These are phyloP conservation scores for Nigrograna mackinnonii DNA, from an alignment of 2,329 filamentous ascomycete species.

Conservation along the genomic window DNA sequence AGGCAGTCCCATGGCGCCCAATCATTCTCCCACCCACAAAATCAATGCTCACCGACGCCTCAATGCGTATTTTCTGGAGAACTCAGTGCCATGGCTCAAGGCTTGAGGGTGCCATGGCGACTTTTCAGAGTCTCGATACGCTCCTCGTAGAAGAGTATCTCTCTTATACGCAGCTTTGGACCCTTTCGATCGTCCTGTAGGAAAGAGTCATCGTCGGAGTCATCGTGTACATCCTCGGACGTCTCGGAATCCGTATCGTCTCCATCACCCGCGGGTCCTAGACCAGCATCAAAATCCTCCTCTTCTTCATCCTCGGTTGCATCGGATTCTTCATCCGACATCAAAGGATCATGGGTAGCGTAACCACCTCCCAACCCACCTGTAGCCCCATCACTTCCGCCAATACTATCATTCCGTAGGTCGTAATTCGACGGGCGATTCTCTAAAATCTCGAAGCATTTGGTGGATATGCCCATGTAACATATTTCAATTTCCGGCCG, in stretches of 20 bases:
- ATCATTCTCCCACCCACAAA: no score
- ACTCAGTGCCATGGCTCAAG: no score
- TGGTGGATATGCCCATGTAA: constrained; percentile 75
- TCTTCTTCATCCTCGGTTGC: constrained; percentile 47
- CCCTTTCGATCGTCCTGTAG: constrained; percentile 53
- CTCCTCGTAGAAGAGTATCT: constrained; percentile 85
- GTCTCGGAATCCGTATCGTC: constrained; percentile 37
- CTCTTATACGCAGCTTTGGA: constrained; percentile 65
- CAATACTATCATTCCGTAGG: constrained; percentile 32
- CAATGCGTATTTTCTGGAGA: no score
- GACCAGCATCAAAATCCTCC: constrained; percentile 53
- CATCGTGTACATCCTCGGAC: constrained; percentile 43
- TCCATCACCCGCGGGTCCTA: constrained; percentile 53
- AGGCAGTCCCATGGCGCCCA: no score
- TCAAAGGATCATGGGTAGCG: constrained; percentile 30
- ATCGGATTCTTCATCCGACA: constrained; percentile 42
- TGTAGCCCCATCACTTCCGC: constrained; percentile 30
- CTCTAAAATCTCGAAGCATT: constrained; percentile 83
- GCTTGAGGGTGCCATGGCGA: constrained; percentile 55
- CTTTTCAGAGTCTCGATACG: constrained; percentile 77
- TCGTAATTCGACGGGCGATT: constrained; percentile 53
- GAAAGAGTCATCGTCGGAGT: constrained; percentile 56
- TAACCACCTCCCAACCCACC: constrained; percentile 27
- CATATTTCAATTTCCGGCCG: constrained; percentile 76
- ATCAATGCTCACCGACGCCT: no score